A percentile compares a stretch with the other conserved stretches of the same genome.
phyloP scores from a whole-genome alignment of 2,329 filamentous ascomycete genomes.

The Alternaria postmessia region DNA sequence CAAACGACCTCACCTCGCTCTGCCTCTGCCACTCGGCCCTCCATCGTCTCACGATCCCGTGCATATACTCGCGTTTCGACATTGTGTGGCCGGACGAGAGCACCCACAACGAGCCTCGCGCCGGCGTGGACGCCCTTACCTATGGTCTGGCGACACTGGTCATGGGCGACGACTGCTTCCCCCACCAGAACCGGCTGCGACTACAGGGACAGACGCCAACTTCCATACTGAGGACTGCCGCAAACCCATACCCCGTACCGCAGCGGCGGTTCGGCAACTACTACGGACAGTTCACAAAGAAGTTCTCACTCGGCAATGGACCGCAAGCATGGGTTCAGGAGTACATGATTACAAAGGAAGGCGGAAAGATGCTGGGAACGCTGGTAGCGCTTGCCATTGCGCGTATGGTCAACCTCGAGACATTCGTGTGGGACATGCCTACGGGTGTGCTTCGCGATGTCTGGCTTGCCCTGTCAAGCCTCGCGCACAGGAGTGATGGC shows the following conservation, averaged over 20 bases:
- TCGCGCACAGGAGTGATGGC: slow-evolving; percentile 68
- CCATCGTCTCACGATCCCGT: slow-evolving; percentile 76
- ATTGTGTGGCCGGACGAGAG: slow-evolving; percentile 85
- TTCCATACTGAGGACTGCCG: slow-evolving; percentile 14
- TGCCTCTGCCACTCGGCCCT: slow-evolving; percentile 80
- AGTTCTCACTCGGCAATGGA: slow-evolving; percentile 86
- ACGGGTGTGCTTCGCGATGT: slow-evolving; percentile 83
- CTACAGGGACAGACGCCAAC: slow-evolving; percentile 24
- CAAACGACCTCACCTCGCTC: slow-evolving; percentile 81
- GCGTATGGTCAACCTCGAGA: slow-evolving; percentile 82
- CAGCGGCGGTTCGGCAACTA: slow-evolving; percentile 70
- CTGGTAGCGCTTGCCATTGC: slow-evolving; percentile 80
- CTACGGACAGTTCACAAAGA: slow-evolving; percentile 79
- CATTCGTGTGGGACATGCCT: slow-evolving; percentile 89
- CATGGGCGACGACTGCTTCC: slow-evolving; percentile 72
- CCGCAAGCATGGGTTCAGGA: slow-evolving; percentile 80
- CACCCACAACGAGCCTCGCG: slow-evolving; percentile 69
- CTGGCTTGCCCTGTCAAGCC: slow-evolving; percentile 78
- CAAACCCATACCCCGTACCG: slow-evolving; percentile 46
- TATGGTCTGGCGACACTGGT: slow-evolving; percentile 83
- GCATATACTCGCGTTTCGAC: slow-evolving; percentile 85
- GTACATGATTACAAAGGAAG: slow-evolving; percentile 82
- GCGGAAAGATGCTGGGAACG: slow-evolving; percentile 88
- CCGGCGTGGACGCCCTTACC: slow-evolving; percentile 81
- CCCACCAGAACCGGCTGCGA: slow-evolving; percentile 50